These are phyloP conservation scores for Lathyrus aphaca DNA, from an alignment of 306 rosid genomes.

Conservation along the genomic window DNA sequence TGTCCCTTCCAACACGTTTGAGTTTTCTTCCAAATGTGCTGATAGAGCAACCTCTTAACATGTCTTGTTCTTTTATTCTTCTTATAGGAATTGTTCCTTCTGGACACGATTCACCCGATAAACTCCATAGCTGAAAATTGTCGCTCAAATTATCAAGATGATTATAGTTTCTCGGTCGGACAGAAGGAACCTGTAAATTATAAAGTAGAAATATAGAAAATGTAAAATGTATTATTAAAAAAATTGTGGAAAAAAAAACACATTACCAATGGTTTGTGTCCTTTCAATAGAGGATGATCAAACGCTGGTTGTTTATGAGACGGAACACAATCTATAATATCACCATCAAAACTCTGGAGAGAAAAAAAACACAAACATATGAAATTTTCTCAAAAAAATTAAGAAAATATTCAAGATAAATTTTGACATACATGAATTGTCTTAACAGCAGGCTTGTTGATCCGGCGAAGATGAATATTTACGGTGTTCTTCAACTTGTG, in stretches of 20 bases:
- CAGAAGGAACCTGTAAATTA: slow-evolving; percentile 67
- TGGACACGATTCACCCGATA: slow-evolving; percentile 71
- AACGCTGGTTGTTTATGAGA: slow-evolving; percentile 91
- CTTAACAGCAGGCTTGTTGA: slow-evolving; percentile 80
- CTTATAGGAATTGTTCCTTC: slow-evolving; percentile 82
- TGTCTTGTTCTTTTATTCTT: slow-evolving; percentile 73
- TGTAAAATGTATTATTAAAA: background rate
- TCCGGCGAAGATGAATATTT: slow-evolving; percentile 57
- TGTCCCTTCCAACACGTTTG: slow-evolving; percentile 66
- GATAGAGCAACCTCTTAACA: slow-evolving; percentile 73
- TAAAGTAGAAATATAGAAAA: background rate
- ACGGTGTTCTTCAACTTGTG: slow-evolving; percentile 49
- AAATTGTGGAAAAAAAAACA: background rate
- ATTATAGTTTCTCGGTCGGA: slow-evolving; percentile 56
- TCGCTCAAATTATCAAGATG: slow-evolving; percentile 39
- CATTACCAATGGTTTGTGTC: slow-evolving; percentile 75
- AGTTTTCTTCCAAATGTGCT: slow-evolving; percentile 77
- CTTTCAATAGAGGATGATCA: slow-evolving; percentile 80
- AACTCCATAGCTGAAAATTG: slow-evolving; percentile 70
- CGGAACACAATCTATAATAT: slow-evolving; percentile 78
- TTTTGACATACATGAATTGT: slow-evolving; percentile 65
- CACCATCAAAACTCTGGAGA: slow-evolving; percentile 83
- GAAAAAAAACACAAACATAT: background rate
- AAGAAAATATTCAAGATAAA: background rate
- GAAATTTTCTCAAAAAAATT: background rate